Evolutionary conservation across 2,329 filamentous ascomycete species (phyloP), one percentile per base, ranked within the genome.

Genomic region (Blumeria hordei): DNA sequence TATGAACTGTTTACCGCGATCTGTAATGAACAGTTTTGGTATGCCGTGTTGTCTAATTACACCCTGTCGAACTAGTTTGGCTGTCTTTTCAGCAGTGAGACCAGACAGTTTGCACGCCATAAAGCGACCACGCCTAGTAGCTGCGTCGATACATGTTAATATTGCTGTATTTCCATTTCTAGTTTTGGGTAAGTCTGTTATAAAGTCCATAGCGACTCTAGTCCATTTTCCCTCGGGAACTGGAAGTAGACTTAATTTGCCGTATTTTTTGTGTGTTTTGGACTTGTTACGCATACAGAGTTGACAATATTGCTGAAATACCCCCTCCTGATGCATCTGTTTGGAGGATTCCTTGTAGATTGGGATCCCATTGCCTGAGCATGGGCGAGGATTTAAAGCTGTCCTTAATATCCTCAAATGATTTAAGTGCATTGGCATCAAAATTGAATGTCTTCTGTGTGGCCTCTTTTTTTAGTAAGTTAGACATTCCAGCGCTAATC

Each of bases 21-120:
- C 50, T 12, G 50, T 53, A 12, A 53, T 53, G 35, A 53, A 53
- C 14, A 53, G n/a, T 32, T 53, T 53, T 39, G 35, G 50, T 12
- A 53, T 41, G 11, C 35, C 34, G 32, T 53, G 50, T 28, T 53
- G 34, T 28, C 16, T 7, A 6, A 53, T 53, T 8, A 53, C 14
- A 28, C 41, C 28, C n/a, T 39, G 14, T 8, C 50, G 14, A 28
- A 53, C 32, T 7, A 53, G 11, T 6, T 21, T 53, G 8, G 50
- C 50, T 14, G n/a, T 53, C 41, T 39, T 53, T 28, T 39, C 50
- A 14, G 50, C 50, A 7, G 34, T 53, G 9, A 53, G 50, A 28
- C 50, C 50, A 7, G 35, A n/a, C 14, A 53, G 34, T 41, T 53
- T 53, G 16, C 6, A 53, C 18, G 14, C 16, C n/a, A 53, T 53